These are phyloP conservation scores for Penicillium egyptiacum DNA, from an alignment of 495 filamentous ascomycete genomes.

Conservation along the genomic window DNA sequence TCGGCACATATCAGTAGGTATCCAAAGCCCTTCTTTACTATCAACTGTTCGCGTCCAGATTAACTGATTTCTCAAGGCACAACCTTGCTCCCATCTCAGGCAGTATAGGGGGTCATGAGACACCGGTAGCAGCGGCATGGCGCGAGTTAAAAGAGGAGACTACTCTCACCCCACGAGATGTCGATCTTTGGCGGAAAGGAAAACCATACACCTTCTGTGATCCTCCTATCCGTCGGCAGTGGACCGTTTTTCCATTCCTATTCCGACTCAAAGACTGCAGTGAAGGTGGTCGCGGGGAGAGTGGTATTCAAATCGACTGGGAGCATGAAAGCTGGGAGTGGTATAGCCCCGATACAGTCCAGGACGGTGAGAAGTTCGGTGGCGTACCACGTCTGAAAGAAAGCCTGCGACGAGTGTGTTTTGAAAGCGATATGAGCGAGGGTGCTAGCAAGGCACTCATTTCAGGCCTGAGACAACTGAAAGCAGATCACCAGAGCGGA, in stretches of 20 bases:
- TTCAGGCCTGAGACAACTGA: constrained; percentile 46
- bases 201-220: constrained; percentile 60
- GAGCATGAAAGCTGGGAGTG: constrained; percentile 61
- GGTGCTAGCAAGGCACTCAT: constrained; percentile 44
- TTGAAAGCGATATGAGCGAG: constrained; percentile 47
- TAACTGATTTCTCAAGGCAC: constrained; percentile 35
- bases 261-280: constrained; percentile 49
- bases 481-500: constrained; percentile 55
- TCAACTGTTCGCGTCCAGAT: not conserved
- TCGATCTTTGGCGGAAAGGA: constrained; percentile 56
- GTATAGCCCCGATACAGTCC: constrained; percentile 50
- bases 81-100: constrained; percentile 62
- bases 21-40: not conserved
- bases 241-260: constrained; percentile 64
- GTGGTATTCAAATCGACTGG: constrained; percentile 57
- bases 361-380: constrained; percentile 39
- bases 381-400: constrained; percentile 58
- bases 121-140: constrained; percentile 55
- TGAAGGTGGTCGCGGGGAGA: constrained; percentile 29
- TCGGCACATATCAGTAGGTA: constrained; percentile 54
- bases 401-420: constrained; percentile 57
- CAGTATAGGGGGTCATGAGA: constrained; percentile 52
- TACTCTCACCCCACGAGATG: constrained; percentile 41
- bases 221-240: constrained; percentile 50
- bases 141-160: constrained; percentile 67